These are phyloP conservation scores for Pascua sp. DNA, from an alignment of 1,284 basidiomycete species.

Conservation along the genomic window DNA sequence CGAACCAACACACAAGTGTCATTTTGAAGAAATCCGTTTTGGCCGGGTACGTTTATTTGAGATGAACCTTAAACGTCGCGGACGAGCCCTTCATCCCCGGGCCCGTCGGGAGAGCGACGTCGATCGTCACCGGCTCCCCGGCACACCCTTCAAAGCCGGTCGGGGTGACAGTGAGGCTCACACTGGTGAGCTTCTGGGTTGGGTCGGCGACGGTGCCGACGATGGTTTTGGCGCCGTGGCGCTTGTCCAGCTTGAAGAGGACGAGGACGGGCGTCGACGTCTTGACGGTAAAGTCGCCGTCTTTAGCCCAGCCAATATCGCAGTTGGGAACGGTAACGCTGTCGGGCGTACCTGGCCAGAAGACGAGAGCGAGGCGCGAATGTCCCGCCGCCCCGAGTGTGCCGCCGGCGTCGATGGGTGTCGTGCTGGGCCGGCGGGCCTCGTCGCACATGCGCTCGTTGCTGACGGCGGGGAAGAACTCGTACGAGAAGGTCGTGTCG, in stretches of 20 bases:
- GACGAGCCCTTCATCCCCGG: no score
- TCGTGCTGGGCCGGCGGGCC: constrained; percentile 9
- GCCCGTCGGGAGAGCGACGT: background rate
- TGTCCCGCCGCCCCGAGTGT: constrained; percentile 16
- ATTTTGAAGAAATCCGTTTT: no score
- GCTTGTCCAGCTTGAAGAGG: constrained; percentile 47
- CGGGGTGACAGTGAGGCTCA: constrained; percentile 9
- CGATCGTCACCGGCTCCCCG: background rate
- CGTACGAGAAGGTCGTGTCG: constrained; percentile 54
- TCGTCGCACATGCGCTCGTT: constrained; percentile 7
- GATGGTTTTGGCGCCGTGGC: constrained; percentile 46
- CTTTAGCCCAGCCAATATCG: constrained; percentile 18
- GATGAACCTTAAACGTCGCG: no score
- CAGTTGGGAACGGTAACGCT: constrained; percentile 18
- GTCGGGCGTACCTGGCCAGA: constrained; percentile 14
- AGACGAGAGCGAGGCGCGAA: constrained; percentile 18
- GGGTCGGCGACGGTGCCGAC: constrained; percentile 60
- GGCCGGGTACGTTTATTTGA: no score
- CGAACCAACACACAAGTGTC: no score
- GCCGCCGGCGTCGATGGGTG: constrained; percentile 9
- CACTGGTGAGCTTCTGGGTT: constrained; percentile 43
- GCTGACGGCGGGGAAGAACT: constrained; percentile 55
- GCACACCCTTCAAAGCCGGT: background rate
- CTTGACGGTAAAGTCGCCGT: constrained; percentile 49
- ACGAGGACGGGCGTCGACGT: constrained; percentile 52